Evolutionary conservation across 768 basidiomycete genomes (phyloP), one percentile per base, ranked within the genome.

Genomic region (Rickenella mellea): DNA sequence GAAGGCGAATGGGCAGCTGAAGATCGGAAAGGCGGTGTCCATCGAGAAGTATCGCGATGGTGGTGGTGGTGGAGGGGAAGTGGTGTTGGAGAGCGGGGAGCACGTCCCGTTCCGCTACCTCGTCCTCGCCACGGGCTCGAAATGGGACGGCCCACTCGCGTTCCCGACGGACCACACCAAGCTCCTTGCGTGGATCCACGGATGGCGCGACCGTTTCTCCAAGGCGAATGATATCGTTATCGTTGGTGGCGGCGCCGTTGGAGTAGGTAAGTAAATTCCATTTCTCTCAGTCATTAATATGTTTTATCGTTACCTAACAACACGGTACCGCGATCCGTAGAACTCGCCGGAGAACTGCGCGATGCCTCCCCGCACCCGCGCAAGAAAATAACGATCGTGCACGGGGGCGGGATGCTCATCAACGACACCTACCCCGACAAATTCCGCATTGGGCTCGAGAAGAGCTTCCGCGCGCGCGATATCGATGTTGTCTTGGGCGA

Each of bases 321-420:
- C 11, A 11, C n/a, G 11, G 6, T 3, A 22, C 12, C 14, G 19
- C 7, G 29, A 29, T 17, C 6, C 3, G 5, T 19, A 4, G 71
- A 74, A 44, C 49, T 63, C 11, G 65, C 67, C 0, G 71, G 70
- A 9, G 71, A 73, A 57, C 53, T 73, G 28, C 60, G 58, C 21
- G 67, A 73, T 33, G 51, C 52, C 2, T 66, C 60, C 42, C 67
- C 70, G 5, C n/a, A n/a, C n/a, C n/a, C n/a, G n/a, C n/a, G n/a
- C n/a, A n/a, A n/a, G n/a, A 78, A 71, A 46, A 66, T 83, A 14
- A 80, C 79, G 12, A 67, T 84, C 36, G 70, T 84, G 8, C 83
- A 84, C 10, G 63, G 68, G 20, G 60, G 67, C 15, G 39, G 48
- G 2, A 55, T 67, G 15, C 68, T 82, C 27, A 62, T 84, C 45